A percentile compares a stretch with the other conserved stretches of the same genome.
Conservation (phyloP, 116 monocot genomes). For the Thalassia testudinum region DNA sequence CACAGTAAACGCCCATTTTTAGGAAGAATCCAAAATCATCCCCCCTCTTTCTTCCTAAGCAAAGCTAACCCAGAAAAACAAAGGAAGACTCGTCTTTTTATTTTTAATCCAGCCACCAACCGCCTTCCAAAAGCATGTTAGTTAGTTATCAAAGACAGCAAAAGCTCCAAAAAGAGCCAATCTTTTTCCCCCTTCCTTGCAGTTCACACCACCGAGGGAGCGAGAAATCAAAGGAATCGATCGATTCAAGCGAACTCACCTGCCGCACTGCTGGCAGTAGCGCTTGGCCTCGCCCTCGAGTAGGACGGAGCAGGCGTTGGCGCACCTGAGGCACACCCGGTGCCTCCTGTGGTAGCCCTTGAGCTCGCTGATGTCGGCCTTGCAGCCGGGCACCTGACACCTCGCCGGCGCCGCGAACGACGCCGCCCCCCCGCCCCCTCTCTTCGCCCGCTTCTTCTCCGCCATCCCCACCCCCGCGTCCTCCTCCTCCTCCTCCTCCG, state of each 20-base stretch:
- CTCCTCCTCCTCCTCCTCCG: conserved; percentile 22
- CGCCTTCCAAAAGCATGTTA: no score
- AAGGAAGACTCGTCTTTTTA: no score
- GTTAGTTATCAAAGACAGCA: no score
- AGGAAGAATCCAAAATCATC: no score
- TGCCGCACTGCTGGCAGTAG: conserved; percentile 99
- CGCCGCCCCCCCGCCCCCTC: conserved; percentile 8
- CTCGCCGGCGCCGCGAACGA: conserved; percentile 8
- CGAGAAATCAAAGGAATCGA: no score
- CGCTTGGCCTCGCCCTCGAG: conserved; percentile 71
- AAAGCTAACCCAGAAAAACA: no score
- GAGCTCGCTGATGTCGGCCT: conserved; percentile 80
- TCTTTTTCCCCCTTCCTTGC: no score
- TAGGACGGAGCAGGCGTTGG: conserved; percentile 40
- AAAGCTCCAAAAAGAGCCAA: no score
- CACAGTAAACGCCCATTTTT: no score
- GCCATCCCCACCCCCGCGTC: conserved; percentile 10
- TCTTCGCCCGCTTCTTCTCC: conserved; percentile 15
- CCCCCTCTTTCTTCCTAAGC: no score
- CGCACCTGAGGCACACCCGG: conserved; percentile 64
- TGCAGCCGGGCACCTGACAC: conserved; percentile 85
- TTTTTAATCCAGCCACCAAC: no score
- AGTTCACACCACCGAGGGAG: no score
- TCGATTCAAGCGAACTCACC: conserved; percentile 29
- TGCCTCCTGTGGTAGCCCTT: conserved; percentile 88